A percentile compares a stretch with the other conserved stretches of the same genome.
Conservation (phyloP, 2,329 filamentous ascomycete species). For the Paraphaeosphaeria minitans region DNA sequence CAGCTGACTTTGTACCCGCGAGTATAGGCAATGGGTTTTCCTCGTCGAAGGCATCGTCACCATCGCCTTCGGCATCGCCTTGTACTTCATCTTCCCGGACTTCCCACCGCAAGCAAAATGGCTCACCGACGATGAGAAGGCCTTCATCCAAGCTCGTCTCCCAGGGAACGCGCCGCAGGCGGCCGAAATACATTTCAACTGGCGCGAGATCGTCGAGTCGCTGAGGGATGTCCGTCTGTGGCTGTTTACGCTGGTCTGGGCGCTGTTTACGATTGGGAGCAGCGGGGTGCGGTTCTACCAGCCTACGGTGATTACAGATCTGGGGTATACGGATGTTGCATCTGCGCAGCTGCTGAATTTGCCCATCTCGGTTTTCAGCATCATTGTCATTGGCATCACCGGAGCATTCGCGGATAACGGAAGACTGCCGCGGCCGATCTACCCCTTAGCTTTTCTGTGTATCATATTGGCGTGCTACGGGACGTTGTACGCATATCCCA, state of each 20-base stretch:
- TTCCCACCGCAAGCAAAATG: constrained; percentile 32
- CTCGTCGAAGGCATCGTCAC: constrained; percentile 21
- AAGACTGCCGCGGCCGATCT: constrained; percentile 49
- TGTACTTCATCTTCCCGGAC: constrained; percentile 19
- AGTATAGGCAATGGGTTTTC: constrained; percentile 33
- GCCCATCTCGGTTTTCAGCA: constrained; percentile 22
- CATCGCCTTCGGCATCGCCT: constrained; percentile 19
- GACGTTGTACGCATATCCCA: constrained; percentile 22
- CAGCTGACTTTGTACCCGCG: no score
- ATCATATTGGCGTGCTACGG: constrained; percentile 53
- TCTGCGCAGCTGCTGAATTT: constrained; percentile 20
- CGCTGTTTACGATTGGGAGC: constrained; percentile 42
- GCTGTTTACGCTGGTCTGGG: constrained; percentile 55
- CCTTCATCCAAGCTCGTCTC: constrained; percentile 55
- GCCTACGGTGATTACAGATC: constrained; percentile 31
- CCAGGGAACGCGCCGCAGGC: constrained; percentile 50
- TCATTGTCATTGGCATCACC: constrained; percentile 58
- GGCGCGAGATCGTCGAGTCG: constrained; percentile 53
- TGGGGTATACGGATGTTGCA: constrained; percentile 21
- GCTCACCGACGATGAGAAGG: constrained; percentile 49
- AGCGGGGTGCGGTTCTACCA: constrained; percentile 29
- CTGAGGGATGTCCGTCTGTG: constrained; percentile 57
- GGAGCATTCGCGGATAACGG: constrained; percentile 29
- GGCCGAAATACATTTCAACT: constrained; percentile 52
- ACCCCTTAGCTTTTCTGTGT: constrained; percentile 48